Evolutionary conservation across 768 basidiomycete genomes (phyloP).

Genomic region (Leccinum imitatum): DNA sequence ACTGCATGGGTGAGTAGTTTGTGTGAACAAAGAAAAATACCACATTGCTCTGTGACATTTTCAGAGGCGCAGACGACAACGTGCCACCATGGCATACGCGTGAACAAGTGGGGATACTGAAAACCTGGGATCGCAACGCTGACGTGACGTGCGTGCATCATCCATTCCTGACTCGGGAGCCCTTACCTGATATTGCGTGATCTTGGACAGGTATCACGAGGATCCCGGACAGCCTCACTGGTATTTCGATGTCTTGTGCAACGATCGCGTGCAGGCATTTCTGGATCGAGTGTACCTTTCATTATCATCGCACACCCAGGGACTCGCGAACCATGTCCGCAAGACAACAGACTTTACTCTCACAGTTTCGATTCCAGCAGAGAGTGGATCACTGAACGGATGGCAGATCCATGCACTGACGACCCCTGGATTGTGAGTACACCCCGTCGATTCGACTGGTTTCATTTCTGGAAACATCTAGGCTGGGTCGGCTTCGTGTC

Average conservation of each 20-base stretch:
- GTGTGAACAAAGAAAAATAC: background rate
- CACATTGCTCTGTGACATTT: background rate
- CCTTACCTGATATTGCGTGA: background rate
- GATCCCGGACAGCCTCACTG: conserved; percentile 66
- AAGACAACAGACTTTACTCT: conserved; percentile 52
- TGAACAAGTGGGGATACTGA: conserved; percentile 59
- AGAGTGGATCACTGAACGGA: conserved; percentile 70
- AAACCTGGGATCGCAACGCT: conserved; percentile 52
- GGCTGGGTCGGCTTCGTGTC: conserved; percentile 25
- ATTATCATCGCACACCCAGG: background rate
- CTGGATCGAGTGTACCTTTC: conserved; percentile 38
- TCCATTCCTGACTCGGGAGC: background rate
- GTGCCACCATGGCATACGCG: conserved; percentile 87
- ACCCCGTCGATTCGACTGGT: background rate
- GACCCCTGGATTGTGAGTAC: conserved; percentile 67
- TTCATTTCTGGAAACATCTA: conserved; percentile 4
- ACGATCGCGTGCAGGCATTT: conserved; percentile 54
- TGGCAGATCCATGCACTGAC: conserved; percentile 59
- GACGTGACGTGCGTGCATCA: conserved; percentile 49
- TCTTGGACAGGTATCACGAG: conserved; percentile 55
- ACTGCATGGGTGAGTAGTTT: conserved; percentile 67
- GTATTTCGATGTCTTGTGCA: conserved; percentile 61
- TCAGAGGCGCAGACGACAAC: conserved; percentile 76
- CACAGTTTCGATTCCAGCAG: conserved; percentile 67
- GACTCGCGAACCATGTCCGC: background rate